These are phyloP conservation scores for Puccinia horiana DNA, from an alignment of 1,284 basidiomycete species.

Conservation along the genomic window DNA sequence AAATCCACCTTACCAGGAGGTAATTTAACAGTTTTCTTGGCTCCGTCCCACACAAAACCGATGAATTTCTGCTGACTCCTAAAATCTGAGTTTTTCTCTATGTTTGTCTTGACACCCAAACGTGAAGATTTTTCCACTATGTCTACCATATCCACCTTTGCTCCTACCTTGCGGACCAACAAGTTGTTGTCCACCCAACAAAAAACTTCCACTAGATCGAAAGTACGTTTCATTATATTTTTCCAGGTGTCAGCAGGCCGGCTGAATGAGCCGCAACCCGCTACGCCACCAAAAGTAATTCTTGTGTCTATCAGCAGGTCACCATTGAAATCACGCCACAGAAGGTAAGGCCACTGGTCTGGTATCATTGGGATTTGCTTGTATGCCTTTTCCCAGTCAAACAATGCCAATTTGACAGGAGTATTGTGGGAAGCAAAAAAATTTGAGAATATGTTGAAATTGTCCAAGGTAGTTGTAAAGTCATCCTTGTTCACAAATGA, in stretches of 20 bases:
- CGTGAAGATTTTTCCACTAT: background rate
- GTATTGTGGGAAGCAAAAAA: too few relatives aligned
- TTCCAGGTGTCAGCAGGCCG: constrained; percentile 13
- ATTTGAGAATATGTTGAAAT: too few relatives aligned
- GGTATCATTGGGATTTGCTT: too few relatives aligned
- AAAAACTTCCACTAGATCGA: background rate
- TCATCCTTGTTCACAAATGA: too few relatives aligned
- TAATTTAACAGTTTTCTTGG: background rate
- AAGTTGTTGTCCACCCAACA: constrained; percentile 20
- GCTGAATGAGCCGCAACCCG: constrained; percentile 24
- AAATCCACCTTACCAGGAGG: background rate
- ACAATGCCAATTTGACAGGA: too few relatives aligned
- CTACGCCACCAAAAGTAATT: too few relatives aligned
- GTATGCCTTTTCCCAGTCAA: too few relatives aligned
- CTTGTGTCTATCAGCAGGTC: too few relatives aligned
- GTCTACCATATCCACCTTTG: background rate
- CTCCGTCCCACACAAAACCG: background rate
- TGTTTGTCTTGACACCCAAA: background rate
- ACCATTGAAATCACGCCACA: too few relatives aligned
- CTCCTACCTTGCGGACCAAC: background rate
- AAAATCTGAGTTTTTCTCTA: background rate
- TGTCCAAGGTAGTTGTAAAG: too few relatives aligned
- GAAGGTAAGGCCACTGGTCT: too few relatives aligned
- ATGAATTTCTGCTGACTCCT: background rate
- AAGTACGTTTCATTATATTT: background rate